phyloP scores from a whole-genome alignment of 1,139 yeast species.

The Candida mesenterica region DNA sequence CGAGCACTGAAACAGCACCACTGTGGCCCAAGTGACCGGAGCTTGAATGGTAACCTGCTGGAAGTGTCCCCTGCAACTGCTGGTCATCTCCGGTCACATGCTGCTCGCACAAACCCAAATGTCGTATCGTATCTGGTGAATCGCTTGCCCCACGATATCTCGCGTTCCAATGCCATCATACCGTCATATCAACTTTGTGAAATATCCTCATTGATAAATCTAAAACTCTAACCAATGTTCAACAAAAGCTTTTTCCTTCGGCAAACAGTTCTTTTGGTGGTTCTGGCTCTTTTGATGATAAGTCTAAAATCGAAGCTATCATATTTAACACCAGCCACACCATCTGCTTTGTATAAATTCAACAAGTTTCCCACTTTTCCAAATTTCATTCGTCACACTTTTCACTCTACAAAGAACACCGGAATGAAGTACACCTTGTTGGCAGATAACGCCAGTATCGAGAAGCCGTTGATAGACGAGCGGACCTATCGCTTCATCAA shows the following conservation, averaged over 20 bases:
- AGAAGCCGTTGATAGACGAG: constrained; percentile 72
- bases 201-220: not conserved
- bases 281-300: constrained; percentile 1
- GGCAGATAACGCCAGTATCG: constrained; percentile 26
- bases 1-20: no score
- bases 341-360: constrained; percentile 1
- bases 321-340: constrained; percentile 1
- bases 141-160: not conserved
- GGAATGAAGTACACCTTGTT: constrained; percentile 7
- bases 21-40: no score
- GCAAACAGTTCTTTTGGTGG: not conserved
- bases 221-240: not conserved
- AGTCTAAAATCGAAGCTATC: not conserved
- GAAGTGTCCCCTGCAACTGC: no score
- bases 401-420: not conserved
- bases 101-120: no score
- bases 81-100: no score
- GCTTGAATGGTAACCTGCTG: no score
- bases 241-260: not conserved
- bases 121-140: no score
- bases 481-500: constrained; percentile 67
- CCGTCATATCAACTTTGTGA: not conserved
- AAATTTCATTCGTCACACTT: not conserved
- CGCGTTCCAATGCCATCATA: no score
- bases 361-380: not conserved